These are phyloP conservation scores for Aureococcus anophagefferens DNA, from an alignment of 108 stramenopile genomes.

Conservation along the genomic window DNA sequence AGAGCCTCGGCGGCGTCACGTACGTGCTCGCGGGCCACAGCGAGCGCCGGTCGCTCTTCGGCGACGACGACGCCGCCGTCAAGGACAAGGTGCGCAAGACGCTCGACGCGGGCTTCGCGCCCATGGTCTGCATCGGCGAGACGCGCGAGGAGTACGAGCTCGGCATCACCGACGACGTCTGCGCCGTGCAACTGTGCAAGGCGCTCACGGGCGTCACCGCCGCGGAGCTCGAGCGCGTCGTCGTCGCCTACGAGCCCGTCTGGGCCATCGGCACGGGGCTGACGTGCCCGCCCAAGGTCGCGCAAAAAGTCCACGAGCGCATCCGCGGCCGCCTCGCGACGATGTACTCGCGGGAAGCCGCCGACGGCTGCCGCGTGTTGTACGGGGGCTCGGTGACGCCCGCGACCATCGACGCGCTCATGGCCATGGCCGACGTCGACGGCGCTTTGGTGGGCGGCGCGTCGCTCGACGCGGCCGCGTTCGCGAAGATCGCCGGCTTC, in stretches of 20 bases:
- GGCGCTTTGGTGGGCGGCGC: conserved; percentile 68
- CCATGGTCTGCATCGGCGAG: conserved; percentile 46
- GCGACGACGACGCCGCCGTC: conserved; percentile 33
- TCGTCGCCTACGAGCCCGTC: conserved; percentile 84
- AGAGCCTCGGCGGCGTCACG: conserved; percentile 20
- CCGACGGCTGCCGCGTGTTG: conserved; percentile 47
- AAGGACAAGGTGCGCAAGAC: conserved; percentile 27
- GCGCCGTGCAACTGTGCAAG: conserved; percentile 50
- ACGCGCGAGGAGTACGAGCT: conserved; percentile 36
- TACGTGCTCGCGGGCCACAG: conserved; percentile 50
- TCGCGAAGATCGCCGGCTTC: conserved; percentile 47
- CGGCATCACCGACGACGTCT: conserved; percentile 39
- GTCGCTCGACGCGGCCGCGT: conserved; percentile 60
- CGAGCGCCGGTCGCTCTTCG: conserved; percentile 43
- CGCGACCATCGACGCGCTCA: conserved; percentile 52
- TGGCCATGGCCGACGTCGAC: conserved; percentile 64
- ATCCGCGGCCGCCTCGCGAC: conserved; percentile 33
- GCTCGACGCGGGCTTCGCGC: conserved; percentile 27
- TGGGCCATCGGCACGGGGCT: conserved; percentile 96
- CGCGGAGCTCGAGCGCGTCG: conserved; percentile 42
- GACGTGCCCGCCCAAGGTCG: conserved; percentile 63
- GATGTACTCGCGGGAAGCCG: conserved; percentile 37
- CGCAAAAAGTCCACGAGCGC: conserved; percentile 43
- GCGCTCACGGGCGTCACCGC: conserved; percentile 48
- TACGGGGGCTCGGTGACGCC: conserved; percentile 68